These are phyloP conservation scores for Alternaria sp. DNA, from an alignment of 2,329 filamentous ascomycete species.

Conservation along the genomic window DNA sequence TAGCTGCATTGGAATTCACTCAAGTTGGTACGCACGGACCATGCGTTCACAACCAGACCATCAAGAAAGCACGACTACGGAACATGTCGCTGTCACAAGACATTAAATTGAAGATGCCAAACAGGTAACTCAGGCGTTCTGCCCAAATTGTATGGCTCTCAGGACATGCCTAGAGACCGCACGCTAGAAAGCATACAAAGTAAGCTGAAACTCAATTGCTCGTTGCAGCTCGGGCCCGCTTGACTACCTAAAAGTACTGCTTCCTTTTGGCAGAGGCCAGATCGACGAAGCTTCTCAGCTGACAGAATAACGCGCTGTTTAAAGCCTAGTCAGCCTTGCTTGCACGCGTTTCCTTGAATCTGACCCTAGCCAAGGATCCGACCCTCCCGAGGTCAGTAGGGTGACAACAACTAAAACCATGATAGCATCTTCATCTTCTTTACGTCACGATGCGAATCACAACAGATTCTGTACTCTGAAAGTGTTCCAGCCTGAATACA, in stretches of 20 bases:
- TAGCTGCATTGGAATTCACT: neutral
- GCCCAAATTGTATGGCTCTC: neutral
- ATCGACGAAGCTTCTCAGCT: neutral
- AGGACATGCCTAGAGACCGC: neutral
- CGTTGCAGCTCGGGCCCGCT: neutral
- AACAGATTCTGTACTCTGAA: too few relatives aligned
- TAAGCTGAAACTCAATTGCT: neutral
- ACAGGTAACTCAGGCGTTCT: neutral
- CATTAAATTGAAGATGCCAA: too few relatives aligned
- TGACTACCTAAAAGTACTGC: neutral
- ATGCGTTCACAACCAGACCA: constrained; percentile 1
- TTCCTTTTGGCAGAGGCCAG: neutral
- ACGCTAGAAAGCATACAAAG: neutral
- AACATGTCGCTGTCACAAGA: neutral
- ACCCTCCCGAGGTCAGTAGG: neutral
- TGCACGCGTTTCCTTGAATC: neutral
- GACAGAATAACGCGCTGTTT: neutral
- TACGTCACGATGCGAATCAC: too few relatives aligned
- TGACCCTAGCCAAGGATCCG: neutral
- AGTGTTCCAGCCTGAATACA: too few relatives aligned
- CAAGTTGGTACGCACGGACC: constrained; percentile 2
- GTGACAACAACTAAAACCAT: neutral
- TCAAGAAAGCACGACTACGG: neutral
- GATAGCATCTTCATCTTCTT: too few relatives aligned
- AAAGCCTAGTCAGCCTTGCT: neutral